phyloP scores from a whole-genome alignment of 2,329 filamentous ascomycete species.

The Calonectria hawksworthii region DNA sequence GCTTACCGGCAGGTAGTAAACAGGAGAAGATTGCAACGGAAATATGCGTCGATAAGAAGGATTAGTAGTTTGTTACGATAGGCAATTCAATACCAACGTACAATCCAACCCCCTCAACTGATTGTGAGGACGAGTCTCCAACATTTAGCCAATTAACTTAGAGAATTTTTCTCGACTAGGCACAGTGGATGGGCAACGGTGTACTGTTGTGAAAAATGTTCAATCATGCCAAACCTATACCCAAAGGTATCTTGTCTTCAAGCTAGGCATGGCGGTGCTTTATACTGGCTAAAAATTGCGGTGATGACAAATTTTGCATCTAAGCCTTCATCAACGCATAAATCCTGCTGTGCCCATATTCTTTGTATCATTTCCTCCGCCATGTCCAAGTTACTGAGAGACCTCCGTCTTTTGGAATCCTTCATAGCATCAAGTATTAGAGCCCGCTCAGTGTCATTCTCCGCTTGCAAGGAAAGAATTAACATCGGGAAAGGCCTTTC shows the following conservation, averaged over 20 bases:
- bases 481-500: constrained; percentile 24
- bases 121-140: too few species aligned
- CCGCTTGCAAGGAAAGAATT: constrained; percentile 5
- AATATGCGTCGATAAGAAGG: background rate
- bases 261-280: constrained; percentile 16
- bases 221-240: too few species aligned
- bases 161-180: too few species aligned
- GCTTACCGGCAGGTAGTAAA: background rate
- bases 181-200: too few species aligned
- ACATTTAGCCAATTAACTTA: too few species aligned
- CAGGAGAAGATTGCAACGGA: background rate
- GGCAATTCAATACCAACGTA: too few species aligned
- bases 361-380: constrained; percentile 14
- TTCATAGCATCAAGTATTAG: constrained; percentile 5
- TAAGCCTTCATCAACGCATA: background rate
- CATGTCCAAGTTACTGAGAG: background rate
- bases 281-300: constrained; percentile 6
- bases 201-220: too few species aligned
- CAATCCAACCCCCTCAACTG: too few species aligned
- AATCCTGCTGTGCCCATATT: constrained; percentile 14
- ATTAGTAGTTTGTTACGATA: background rate
- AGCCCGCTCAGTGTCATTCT: constrained; percentile 6
- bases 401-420: background rate
- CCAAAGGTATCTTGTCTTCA: background rate
- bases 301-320: constrained; percentile 9